Evolutionary conservation across 179 eudicot genomes (phyloP), one percentile per base, ranked within the genome.

Genomic region (Nepenthes alata): DNA sequence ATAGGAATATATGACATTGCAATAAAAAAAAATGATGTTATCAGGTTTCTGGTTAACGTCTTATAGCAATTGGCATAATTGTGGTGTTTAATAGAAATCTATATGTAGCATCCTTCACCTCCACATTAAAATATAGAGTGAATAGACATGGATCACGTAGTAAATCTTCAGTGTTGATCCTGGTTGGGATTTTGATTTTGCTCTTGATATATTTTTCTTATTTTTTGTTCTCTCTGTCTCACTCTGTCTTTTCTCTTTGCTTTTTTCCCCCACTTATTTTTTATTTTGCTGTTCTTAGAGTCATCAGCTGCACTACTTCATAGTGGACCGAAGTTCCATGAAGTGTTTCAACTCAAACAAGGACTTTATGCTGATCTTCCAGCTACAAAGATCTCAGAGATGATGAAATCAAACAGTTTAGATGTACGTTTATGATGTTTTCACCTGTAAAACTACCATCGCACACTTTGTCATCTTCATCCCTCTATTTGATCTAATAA

Each of bases 361-460:
- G 94, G 88, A 64, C 39, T 70, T 56, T 87, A 81, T 54, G 66
- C 85, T 0, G 96, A 94, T 75, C 77, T 90, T 74, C 85, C 89
- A 53, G 81, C 91, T 53, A 71, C 90, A 63, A 89, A 74, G 67
- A 80, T 93, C 59, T 74, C 98, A 16, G 98, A 85, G 74, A 78
- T 93, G 87, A 72, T 94, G 80, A 90, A 80, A 81, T 72, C 97
- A 47, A 85, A 79, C 78, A 83, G 87, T 77, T 83, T 94, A 64
- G 95, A 90, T 75, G 97, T 90, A 71, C 67, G 83, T 64, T 61
- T 36, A 56, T 64, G 25, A 59, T 14, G 11, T 47, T 13, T 62
- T 35, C 13, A 55, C 48, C 14, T 25, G 61, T 55, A 13, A 11
- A 37, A 6, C 38, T 49, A 36, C 60, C 41, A 16, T 55, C 3